These are phyloP conservation scores for Nectriaceae sp. DNA, from an alignment of 2,329 filamentous ascomycete species.

Conservation along the genomic window DNA sequence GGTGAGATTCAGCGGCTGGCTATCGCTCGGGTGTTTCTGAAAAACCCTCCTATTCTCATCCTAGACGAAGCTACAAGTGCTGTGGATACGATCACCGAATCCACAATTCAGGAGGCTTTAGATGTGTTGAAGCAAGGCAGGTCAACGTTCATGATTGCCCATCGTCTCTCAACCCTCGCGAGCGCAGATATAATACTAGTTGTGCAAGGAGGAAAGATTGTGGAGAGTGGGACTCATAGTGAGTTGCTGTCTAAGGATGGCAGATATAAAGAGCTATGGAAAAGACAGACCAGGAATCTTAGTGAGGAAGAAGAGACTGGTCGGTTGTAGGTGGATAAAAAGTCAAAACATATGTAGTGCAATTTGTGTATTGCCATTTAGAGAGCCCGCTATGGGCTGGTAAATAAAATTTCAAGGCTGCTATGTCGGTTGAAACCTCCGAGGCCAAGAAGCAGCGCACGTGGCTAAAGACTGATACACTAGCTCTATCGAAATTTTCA, in stretches of 20 bases:
- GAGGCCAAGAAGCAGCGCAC: slow-evolving; percentile 21
- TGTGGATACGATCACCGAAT: slow-evolving; percentile 47
- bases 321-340: not conserved
- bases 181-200: slow-evolving; percentile 55
- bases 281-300: slow-evolving; percentile 37
- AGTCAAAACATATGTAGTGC: not conserved
- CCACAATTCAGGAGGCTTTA: slow-evolving; percentile 47
- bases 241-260: slow-evolving; percentile 49
- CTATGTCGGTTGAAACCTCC: not conserved
- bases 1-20: slow-evolving; percentile 54
- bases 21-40: slow-evolving; percentile 42
- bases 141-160: slow-evolving; percentile 55
- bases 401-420: not conserved
- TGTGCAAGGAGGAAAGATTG: slow-evolving; percentile 50
- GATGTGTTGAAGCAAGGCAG: slow-evolving; percentile 45
- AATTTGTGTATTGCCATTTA: not conserved
- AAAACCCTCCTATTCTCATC: slow-evolving; percentile 31
- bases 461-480: slow-evolving; percentile 10
- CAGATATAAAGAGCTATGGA: slow-evolving; percentile 55
- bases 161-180: slow-evolving; percentile 43
- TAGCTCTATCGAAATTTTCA: slow-evolving; percentile 17
- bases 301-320: not conserved
- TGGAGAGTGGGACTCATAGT: slow-evolving; percentile 53
- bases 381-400: not conserved
- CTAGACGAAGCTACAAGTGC: slow-evolving; percentile 56